Evolutionary conservation across 2,329 filamentous ascomycete genomes (phyloP).

Genomic region (Diaporthe ampelina): DNA sequence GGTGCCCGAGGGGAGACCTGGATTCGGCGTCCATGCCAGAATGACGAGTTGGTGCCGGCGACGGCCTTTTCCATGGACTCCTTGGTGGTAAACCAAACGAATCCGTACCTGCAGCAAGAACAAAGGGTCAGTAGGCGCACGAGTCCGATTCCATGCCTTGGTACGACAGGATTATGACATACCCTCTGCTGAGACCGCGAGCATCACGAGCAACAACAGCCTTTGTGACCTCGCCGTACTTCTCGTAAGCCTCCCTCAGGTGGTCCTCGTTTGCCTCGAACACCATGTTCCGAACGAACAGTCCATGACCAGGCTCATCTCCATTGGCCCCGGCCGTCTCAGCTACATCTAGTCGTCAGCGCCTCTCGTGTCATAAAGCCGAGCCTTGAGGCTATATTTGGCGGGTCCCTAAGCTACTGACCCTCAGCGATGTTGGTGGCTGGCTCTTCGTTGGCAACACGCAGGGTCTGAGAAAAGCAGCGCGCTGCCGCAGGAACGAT

Average conservation of each 20-base stretch:
- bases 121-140: slow-evolving; percentile 37
- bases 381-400: slow-evolving; percentile 1
- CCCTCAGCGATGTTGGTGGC: slow-evolving; percentile 34
- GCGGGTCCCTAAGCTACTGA: slow-evolving; percentile 24
- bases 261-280: slow-evolving; percentile 54
- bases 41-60: slow-evolving; percentile 50
- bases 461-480: slow-evolving; percentile 50
- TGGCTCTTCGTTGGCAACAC: slow-evolving; percentile 42
- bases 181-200: slow-evolving; percentile 54
- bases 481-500: slow-evolving; percentile 43
- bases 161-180: slow-evolving; percentile 31
- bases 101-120: slow-evolving; percentile 49
- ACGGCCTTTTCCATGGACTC: slow-evolving; percentile 47
- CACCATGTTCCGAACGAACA: slow-evolving; percentile 54
- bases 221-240: slow-evolving; percentile 49
- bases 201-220: slow-evolving; percentile 50
- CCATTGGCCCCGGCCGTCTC: neutral
- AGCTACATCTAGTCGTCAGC: slow-evolving; percentile 17
- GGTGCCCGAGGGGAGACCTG: slow-evolving; percentile 44
- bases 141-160: neutral
- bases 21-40: slow-evolving; percentile 57
- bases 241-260: slow-evolving; percentile 50
- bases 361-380: neutral
- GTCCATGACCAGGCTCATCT: slow-evolving; percentile 44
- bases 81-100: slow-evolving; percentile 48